Base-by-base conservation (phyloP, 768 basidiomycete species). In the Russula abietina region DNA sequence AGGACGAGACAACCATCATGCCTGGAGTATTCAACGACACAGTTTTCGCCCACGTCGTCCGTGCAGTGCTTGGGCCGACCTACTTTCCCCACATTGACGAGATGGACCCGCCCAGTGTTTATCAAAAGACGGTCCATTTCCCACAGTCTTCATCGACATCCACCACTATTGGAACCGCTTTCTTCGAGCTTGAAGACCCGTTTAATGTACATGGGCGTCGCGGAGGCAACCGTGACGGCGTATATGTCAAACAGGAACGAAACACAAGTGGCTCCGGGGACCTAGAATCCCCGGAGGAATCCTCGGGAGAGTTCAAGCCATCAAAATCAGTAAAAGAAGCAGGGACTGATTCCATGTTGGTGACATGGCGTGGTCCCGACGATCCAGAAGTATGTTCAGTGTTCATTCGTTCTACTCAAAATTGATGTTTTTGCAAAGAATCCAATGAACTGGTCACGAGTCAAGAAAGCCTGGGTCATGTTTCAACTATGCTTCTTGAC, bases 401-500 rank as follows among this genome's bases (percentile, higher is more conserved):
- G 16, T 22, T 48, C 45, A 12, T 45, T 33, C n/a, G 17, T 19
- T 30, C 32, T 17, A 6, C 38, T 16, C 26, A 24, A 24, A 11
- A 22, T 30, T 65, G 41, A 57, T 43, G 45, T 17, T 39, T 41
- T 17, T 46, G 43, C n/a, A 26, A 55, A 63, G 48, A 43, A 62
- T 30, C 59, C 61, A 4, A 48, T 41, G 57, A 72, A 75, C 60
- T 75, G 75, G 75, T 71, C 73, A 3, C 62, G 61, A 17, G 1
- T 45, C 14, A 75, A 75, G 50, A 69, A 71, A 51, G 57, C 53
- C 14, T 73, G 73, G 53, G 73, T 75, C 9, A 69, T 73, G 12
- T 72, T 71, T 57, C 69, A 69, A 50, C 70, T 74, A 43, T 72
- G 70, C 61, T 60, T 75, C 39, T 60, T 76, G 48, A 76, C 74